Percentiles rank a stretch among this genome's conserved stretches.
phyloP scores from a whole-genome alignment of 768 basidiomycete species.

The Leccinum pellstonianum region DNA sequence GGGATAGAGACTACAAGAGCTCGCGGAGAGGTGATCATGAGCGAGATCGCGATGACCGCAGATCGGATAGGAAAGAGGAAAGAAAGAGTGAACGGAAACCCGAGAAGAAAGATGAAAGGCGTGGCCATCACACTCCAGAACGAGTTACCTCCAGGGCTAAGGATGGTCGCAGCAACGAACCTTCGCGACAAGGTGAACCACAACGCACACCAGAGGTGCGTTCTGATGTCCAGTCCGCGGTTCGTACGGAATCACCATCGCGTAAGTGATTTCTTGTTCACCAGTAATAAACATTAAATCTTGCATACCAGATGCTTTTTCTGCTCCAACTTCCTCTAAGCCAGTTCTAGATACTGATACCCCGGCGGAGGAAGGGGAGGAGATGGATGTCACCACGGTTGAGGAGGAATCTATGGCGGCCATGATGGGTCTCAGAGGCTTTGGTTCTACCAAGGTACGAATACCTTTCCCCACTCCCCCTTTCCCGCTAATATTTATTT shows the following conservation, averaged over 20 bases:
- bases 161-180: slow-evolving; percentile 26
- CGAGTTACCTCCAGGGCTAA: slow-evolving; percentile 32
- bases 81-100: slow-evolving; percentile 33
- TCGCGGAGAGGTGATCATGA: slow-evolving; percentile 32
- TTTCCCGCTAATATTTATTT: background rate
- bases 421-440: slow-evolving; percentile 86
- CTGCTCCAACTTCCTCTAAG: slow-evolving; percentile 17
- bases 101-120: slow-evolving; percentile 38
- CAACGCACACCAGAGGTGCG: slow-evolving; percentile 20
- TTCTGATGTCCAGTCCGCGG: slow-evolving; percentile 13
- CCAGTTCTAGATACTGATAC: slow-evolving; percentile 44
- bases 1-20: slow-evolving; percentile 40
- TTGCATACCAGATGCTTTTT: slow-evolving; percentile 6
- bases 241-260: slow-evolving; percentile 12
- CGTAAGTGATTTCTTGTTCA: slow-evolving; percentile 11
- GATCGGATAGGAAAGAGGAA: slow-evolving; percentile 32
- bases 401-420: slow-evolving; percentile 84
- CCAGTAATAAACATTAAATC: background rate
- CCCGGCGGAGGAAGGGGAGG: slow-evolving; percentile 49
- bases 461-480: background rate
- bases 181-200: slow-evolving; percentile 23
- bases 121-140: slow-evolving; percentile 41
- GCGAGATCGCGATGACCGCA: slow-evolving; percentile 33
- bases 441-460: slow-evolving; percentile 84
- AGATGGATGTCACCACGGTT: slow-evolving; percentile 53